Evolutionary conservation across 2,329 filamentous ascomycete species (phyloP), one percentile per base, ranked within the genome.

Genomic region (Escovopsis sp.): DNA sequence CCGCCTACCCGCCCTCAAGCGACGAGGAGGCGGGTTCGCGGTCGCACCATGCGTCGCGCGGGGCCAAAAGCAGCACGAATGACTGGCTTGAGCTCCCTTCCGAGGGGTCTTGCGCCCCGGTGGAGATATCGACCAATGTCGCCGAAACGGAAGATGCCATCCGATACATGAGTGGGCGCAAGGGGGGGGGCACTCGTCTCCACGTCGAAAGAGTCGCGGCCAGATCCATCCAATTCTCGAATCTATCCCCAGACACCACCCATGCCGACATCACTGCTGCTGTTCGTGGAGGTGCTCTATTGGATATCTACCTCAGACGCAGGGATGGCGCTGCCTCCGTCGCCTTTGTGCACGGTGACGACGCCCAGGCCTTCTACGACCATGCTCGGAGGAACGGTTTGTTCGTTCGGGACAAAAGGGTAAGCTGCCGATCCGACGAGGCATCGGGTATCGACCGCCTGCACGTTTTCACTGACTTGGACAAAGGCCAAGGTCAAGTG

Each of bases 261-360:
- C 74, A 83, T 52, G 68, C 67, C 37, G 82, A 91, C 47, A 62
- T 91, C 44, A 68, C 72, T 3, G 66, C 69, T 16, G 68, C 70
- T 10, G 62, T 91, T 40, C 76, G 79, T 44, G 84, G 85, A 20
- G 85, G 84, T 1, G 67, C 73, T 47, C 51, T 93, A 10, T 58
- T 88, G 10, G 81, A 86, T 47, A 64, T 89, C 34, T 80, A 72
- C 49, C 50, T 87, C 38, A 73, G 76, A 29, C 54, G 51, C 8
- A 59, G 71, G 35, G 77, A 85, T 40, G 71, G 71, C 29, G 65
- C 64, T 36, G 81, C 76, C 4, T 72, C 69, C 35, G 67, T 91
- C 2, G 84, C 84, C 0, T 91, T 91, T 54, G 64, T 84, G 7
- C 67, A 77, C 39, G 72, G 72, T 30, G 63, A 68, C 15, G 71